Conservation (phyloP, 441 rosid species). For the Geranium incanum region DNA sequence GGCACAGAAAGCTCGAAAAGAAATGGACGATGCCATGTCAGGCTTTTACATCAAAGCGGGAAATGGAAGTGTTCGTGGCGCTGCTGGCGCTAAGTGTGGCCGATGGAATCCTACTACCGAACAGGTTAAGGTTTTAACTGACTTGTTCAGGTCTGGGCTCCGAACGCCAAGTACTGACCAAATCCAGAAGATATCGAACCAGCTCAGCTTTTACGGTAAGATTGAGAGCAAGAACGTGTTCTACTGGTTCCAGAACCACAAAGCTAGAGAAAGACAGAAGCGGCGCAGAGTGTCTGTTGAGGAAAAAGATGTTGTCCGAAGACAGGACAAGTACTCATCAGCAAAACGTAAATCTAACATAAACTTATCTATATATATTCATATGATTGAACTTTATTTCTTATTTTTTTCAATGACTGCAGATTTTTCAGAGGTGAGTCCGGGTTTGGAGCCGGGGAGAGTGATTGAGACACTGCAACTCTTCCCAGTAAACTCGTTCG, state of each 20-base stretch:
- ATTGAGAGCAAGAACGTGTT: constrained; percentile 91
- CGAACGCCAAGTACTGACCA: constrained; percentile 90
- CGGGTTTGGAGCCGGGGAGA: constrained; percentile 36
- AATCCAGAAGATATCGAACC: constrained; percentile 80
- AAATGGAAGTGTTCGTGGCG: constrained; percentile 18
- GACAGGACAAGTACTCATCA: background rate
- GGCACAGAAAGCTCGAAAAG: constrained; percentile 11
- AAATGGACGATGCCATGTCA: constrained; percentile 26
- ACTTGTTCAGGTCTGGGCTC: constrained; percentile 74
- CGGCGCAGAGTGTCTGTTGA: constrained; percentile 60
- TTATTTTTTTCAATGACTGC: background rate
- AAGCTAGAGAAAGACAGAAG: constrained; percentile 91
- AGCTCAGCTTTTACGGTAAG: constrained; percentile 83
- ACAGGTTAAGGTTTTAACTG: constrained; percentile 80
- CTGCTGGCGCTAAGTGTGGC: constrained; percentile 51
- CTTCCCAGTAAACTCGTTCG: constrained; percentile 64
- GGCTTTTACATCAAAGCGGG: constrained; percentile 55
- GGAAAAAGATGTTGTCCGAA: constrained; percentile 15
- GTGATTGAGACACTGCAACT: constrained; percentile 78
- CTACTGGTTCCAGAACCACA: constrained; percentile 95
- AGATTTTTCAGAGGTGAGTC: constrained; percentile 37
- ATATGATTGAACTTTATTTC: too few species aligned
- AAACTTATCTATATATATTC: too few species aligned
- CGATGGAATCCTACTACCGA: constrained; percentile 93
- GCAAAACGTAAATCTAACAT: constrained; percentile 36